A percentile compares a stretch with the other conserved stretches of the same genome.
These are phyloP conservation scores for Austroboletus festivus DNA, from an alignment of 768 basidiomycete genomes.

Conservation along the genomic window DNA sequence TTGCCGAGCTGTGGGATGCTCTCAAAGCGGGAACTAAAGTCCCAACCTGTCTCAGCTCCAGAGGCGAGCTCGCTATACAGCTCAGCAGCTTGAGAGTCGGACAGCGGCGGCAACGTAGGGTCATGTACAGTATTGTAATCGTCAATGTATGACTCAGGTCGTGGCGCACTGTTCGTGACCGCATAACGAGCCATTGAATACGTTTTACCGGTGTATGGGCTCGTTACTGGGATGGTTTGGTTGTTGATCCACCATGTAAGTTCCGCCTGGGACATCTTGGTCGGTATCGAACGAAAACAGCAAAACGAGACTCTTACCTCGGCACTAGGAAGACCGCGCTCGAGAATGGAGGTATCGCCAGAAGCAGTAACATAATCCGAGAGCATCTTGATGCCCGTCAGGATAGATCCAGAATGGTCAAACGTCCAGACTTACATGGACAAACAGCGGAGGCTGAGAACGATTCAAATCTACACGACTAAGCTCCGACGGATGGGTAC, in stretches of 20 bases:
- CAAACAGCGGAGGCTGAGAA: conserved; percentile 91
- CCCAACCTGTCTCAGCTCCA: conserved; percentile 77
- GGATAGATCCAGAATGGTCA: not conserved
- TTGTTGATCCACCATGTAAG: conserved; percentile 80
- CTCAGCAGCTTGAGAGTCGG: conserved; percentile 52
- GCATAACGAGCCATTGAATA: conserved; percentile 69
- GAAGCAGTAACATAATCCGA: conserved; percentile 73
- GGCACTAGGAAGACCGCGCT: conserved; percentile 78
- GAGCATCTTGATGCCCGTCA: conserved; percentile 61
- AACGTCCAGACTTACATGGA: conserved; percentile 47
- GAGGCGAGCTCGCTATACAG: conserved; percentile 87
- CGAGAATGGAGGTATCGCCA: conserved; percentile 71
- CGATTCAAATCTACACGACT: conserved; percentile 65
- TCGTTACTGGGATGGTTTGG: conserved; percentile 62
- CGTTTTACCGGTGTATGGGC: conserved; percentile 66
- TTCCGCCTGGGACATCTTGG: conserved; percentile 51
- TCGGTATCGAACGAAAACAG: not conserved
- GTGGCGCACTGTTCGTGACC: conserved; percentile 81
- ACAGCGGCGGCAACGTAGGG: conserved; percentile 52
- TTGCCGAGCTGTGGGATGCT: conserved; percentile 35
- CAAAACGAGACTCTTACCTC: conserved; percentile 46
- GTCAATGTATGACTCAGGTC: conserved; percentile 80
- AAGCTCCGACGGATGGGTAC: not conserved
- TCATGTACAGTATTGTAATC: conserved; percentile 82
- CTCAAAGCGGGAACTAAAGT: conserved; percentile 45